A percentile compares a stretch with the other conserved stretches of the same genome.
These are phyloP conservation scores for Penicillium atrosanguineum DNA, from an alignment of 495 filamentous ascomycete genomes.

Conservation along the genomic window DNA sequence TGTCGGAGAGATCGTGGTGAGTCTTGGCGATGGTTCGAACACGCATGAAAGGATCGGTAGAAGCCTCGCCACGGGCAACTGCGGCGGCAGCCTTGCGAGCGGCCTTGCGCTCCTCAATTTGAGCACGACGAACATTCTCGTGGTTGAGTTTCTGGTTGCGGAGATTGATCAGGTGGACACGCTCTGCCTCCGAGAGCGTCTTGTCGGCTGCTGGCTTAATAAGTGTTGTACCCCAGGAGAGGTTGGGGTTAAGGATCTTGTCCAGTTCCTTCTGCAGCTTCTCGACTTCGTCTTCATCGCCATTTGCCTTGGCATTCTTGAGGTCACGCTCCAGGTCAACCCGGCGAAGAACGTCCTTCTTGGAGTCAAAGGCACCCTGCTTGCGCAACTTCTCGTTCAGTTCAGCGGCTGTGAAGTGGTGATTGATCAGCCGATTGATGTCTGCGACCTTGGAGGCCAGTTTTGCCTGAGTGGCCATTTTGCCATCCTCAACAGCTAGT, in stretches of 20 bases:
- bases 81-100: constrained; percentile 57
- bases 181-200: constrained; percentile 61
- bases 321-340: constrained; percentile 58
- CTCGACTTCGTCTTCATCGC: constrained; percentile 58
- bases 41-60: constrained; percentile 57
- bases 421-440: constrained; percentile 76
- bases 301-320: constrained; percentile 59
- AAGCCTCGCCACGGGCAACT: constrained; percentile 51
- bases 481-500: constrained; percentile 65
- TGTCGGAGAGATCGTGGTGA: constrained; percentile 54
- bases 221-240: constrained; percentile 65
- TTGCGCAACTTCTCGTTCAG: constrained; percentile 72
- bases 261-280: constrained; percentile 66
- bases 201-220: constrained; percentile 41
- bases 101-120: constrained; percentile 70
- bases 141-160: constrained; percentile 76
- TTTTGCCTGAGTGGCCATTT: constrained; percentile 64
- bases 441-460: constrained; percentile 71
- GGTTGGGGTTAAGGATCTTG: constrained; percentile 62
- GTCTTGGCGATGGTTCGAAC: constrained; percentile 61
- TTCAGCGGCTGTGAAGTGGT: constrained; percentile 75
- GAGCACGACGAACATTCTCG: constrained; percentile 79
- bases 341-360: constrained; percentile 62
- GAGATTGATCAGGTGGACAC: constrained; percentile 70
- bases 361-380: constrained; percentile 58